Base-by-base conservation (phyloP, 208 protist genomes). In the Acanthamoeba comandoni region DNA sequence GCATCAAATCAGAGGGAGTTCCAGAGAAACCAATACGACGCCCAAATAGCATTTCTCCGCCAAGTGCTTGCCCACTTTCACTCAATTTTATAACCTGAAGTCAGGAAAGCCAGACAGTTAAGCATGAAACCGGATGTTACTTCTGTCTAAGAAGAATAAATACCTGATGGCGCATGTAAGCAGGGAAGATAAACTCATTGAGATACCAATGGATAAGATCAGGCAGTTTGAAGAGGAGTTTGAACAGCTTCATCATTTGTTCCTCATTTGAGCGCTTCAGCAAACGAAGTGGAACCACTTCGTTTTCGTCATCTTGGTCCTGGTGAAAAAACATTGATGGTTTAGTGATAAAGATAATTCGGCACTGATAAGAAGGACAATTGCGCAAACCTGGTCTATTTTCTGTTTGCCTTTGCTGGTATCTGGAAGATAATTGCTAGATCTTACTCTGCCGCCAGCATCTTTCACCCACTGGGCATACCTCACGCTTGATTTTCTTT, bases 1-100 rank as follows among this genome's bases (percentile, higher is more conserved):
- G 98, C 48, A 98, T 95, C n/a, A 98, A 93, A 88, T 98, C 97
- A 51, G 95, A 97, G 7, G 98, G 98, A 26, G 98, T 98, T 39
- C 98, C 98, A 26, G 95, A 97, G 93, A 98, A 98, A 11, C 98
- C 98, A 58, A 98, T 96, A 17, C 98, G 96, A 82, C 95, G 93
- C 7, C 93, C 95, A 82, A 98, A 98, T n/a, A 98, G 97, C 95
- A 98, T 98, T 53, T 94, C 95, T 35, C 96, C 96, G 73, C 98
- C 98, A 7, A 98, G 94, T 87, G 98, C 97, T 89, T 98, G 97
- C 0, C 98, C 98, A 89, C 95, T 98, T n/a, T 97, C 97, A 69
- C 95, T 97, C 75, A 98, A 94, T 96, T 98, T 98, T 67, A 95
- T 70, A 9, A 62, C 57, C 87, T 95, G 22, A 65, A n/a, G n/a